A percentile compares a stretch with the other conserved stretches of the same genome.
Evolutionary conservation across 495 filamentous ascomycete species (phyloP).

Genomic region (Penicillium argentinense): DNA sequence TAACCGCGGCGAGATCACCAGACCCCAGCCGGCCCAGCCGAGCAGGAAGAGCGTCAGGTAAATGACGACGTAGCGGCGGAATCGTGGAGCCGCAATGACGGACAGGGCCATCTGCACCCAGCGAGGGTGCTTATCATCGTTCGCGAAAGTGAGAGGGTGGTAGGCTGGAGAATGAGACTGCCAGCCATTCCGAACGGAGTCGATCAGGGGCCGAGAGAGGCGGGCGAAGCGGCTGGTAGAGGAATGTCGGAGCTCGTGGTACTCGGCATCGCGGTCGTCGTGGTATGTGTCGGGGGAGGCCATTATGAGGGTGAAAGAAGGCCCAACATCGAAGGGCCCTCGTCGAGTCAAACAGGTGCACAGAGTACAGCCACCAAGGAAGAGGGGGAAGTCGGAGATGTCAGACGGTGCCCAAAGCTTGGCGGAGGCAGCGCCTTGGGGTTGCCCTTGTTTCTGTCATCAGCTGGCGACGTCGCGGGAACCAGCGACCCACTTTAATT

Average conservation of each 20-base stretch:
- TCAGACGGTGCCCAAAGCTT: background rate
- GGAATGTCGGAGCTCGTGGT: slow-evolving; percentile 12
- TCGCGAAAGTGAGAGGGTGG: slow-evolving; percentile 19
- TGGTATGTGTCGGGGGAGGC: slow-evolving; percentile 11
- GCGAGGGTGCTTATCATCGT: slow-evolving; percentile 19
- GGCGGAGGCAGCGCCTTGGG: background rate
- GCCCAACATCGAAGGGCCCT: background rate
- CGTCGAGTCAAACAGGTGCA: no score
- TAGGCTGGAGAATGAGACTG: slow-evolving; percentile 25
- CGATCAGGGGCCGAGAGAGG: slow-evolving; percentile 40
- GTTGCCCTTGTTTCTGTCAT: background rate
- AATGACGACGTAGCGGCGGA: slow-evolving; percentile 47
- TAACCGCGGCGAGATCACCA: slow-evolving; percentile 38
- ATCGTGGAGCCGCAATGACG: slow-evolving; percentile 43
- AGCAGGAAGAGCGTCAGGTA: slow-evolving; percentile 41
- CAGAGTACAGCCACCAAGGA: no score
- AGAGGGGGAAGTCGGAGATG: background rate
- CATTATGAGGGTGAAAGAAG: slow-evolving; percentile 4
- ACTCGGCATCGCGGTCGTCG: slow-evolving; percentile 23
- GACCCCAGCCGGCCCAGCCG: slow-evolving; percentile 41
- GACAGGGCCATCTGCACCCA: slow-evolving; percentile 33
- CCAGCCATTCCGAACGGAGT: slow-evolving; percentile 50
- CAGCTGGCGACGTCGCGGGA: no score
- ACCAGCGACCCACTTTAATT: background rate
- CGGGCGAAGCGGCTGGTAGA: slow-evolving; percentile 12